phyloP scores from a whole-genome alignment of 164 flowering plant species.

The Umbilicus rupestris region DNA sequence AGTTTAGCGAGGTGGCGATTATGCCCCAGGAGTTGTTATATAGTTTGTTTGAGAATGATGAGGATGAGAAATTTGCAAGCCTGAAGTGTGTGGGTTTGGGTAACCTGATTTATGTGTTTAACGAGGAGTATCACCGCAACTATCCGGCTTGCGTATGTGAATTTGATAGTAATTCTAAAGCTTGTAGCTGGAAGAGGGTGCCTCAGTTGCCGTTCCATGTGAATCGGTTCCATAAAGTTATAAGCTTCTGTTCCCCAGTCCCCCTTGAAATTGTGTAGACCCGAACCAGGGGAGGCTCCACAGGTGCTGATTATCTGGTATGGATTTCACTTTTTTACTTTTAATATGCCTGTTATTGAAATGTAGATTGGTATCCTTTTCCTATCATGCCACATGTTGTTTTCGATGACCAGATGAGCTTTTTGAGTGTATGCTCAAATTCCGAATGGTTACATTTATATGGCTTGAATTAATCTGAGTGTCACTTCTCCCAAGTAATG shows the following conservation, averaged over 20 bases:
- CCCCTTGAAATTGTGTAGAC: conserved; percentile 12
- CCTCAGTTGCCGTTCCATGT: conserved; percentile 47
- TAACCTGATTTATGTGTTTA: conserved; percentile 49
- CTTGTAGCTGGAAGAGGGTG: conserved; percentile 48
- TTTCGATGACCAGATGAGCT: neutral
- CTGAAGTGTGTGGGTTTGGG: conserved; percentile 64
- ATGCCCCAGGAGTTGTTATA: conserved; percentile 51
- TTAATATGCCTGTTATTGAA: neutral
- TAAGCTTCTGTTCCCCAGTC: conserved; percentile 51
- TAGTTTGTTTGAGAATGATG: conserved; percentile 43
- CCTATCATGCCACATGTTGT: neutral
- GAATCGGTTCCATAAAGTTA: conserved; percentile 47
- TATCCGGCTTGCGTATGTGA: conserved; percentile 64
- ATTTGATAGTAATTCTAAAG: conserved; percentile 20
- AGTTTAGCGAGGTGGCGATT: conserved; percentile 39
- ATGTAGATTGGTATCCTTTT: neutral
- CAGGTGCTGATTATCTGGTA: neutral
- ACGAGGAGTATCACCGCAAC: conserved; percentile 40
- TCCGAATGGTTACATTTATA: neutral
- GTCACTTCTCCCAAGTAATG: neutral
- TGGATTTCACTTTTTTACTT: neutral
- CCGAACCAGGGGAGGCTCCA: neutral
- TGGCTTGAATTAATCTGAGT: neutral
- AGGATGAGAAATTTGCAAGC: conserved; percentile 48
- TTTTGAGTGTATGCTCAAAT: neutral